Base-by-base conservation (phyloP, 2,329 filamentous ascomycete species). In the Elsinoe australis region DNA sequence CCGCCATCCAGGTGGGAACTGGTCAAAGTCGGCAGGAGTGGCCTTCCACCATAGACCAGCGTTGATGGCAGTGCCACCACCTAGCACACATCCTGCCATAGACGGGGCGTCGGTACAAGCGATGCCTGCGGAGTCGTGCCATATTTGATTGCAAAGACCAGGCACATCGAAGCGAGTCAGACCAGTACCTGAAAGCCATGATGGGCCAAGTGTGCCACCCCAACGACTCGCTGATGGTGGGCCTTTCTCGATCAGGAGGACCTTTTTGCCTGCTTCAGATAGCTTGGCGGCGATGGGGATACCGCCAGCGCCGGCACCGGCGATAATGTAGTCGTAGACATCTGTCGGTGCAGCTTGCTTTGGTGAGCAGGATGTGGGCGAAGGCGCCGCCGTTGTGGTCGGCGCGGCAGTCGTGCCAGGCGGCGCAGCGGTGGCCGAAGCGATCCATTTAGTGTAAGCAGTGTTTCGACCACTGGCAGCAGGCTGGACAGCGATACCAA, bases 1-100 rank as follows among this genome's bases (percentile, higher is more conserved):
- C 62, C 83, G 80, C 84, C 84, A 88, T 21, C 83, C 83, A 2
- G 67, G 54, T 1, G 84, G 84, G 67, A 85, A 88, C 61, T 83
- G 72, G 59, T 87, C 80, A 70, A 83, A 87, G 59, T 87, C 84
- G 5, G 67, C 61, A 4, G 75, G 70, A 51, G 80, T 76, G 0
- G 83, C 72, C 75, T 79, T 29, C 39, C 39, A 44, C 39, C 39
- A 85, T 29, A 85, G 70, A 39, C 79, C 80, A 46, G 82, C 77
- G 55, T 85, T 86, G 58, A 85, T 71, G 21, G 79, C 76, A 9
- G 78, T 76, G 5, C 79, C 78, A 48, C 82, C 83, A 42, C 83
- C 83, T 2, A 86, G 72, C 34, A 86, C 71, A 53, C 83, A 86
- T 9, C 81, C 83, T 7, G 80, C 79, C 79, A 85, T 84, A 56